Conservation (phyloP, 179 eudicot species). For the Heliamphora pulchella region DNA sequence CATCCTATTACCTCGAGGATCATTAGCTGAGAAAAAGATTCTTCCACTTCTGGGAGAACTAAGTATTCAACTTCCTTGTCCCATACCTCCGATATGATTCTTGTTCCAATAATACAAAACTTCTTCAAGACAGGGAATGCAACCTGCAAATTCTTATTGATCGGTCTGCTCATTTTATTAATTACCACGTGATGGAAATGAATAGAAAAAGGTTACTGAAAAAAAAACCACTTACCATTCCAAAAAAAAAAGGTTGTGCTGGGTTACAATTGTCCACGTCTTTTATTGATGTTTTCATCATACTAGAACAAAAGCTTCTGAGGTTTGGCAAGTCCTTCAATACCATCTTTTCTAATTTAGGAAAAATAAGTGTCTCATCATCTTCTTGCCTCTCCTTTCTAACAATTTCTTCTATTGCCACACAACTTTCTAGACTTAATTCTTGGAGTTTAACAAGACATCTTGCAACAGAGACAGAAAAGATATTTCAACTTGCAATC, state of each 20-base stretch:
- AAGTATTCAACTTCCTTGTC: background rate
- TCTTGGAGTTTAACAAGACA: background rate
- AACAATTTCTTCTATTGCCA: background rate
- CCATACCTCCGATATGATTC: background rate
- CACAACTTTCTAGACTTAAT: rapidly evolving
- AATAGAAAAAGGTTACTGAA: background rate
- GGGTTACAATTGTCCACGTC: background rate
- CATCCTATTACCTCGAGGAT: background rate
- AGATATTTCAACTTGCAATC: background rate
- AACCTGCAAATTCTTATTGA: background rate
- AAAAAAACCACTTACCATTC: background rate
- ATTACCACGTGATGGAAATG: background rate
- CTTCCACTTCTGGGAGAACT: background rate
- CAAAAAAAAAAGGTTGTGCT: background rate
- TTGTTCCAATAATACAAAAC: background rate
- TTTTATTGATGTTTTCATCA: background rate
- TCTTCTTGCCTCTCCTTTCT: background rate
- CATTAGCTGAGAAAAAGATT: background rate
- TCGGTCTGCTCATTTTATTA: background rate
- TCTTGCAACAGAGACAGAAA: background rate
- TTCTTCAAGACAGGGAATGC: background rate
- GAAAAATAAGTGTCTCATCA: background rate
- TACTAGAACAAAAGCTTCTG: background rate
- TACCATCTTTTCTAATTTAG: background rate
- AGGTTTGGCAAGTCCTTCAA: background rate